These are phyloP conservation scores for Chlamydomonas sp. DNA, from an alignment of 139 green algal species.

Conservation along the genomic window DNA sequence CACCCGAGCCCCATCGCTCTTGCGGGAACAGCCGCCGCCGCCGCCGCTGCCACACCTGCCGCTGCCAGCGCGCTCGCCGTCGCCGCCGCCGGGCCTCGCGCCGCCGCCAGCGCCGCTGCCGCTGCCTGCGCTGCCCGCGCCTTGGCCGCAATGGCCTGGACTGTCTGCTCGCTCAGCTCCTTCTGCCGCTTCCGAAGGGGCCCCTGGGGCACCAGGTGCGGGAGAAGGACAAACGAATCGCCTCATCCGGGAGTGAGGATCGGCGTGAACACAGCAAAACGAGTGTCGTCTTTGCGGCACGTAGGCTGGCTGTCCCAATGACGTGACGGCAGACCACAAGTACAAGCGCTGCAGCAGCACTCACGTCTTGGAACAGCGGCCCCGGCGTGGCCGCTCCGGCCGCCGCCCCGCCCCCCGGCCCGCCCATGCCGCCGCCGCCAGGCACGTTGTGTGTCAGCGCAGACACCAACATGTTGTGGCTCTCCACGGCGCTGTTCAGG, in stretches of 20 bases:
- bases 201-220: not conserved
- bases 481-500: slow-evolving; percentile 29
- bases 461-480: slow-evolving; percentile 21
- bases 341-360: too few species aligned
- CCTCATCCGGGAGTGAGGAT: not conserved
- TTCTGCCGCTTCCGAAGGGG: slow-evolving; percentile 9
- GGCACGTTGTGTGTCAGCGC: not conserved
- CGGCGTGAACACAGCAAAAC: not conserved
- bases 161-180: not conserved
- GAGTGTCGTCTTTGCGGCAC: not conserved
- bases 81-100: not conserved
- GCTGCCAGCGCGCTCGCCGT: not conserved
- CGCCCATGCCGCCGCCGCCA: not conserved
- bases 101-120: slow-evolving; percentile 2
- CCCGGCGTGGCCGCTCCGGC: too few species aligned
- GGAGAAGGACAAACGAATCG: not conserved
- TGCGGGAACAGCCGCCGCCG: not conserved
- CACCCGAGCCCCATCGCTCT: not conserved
- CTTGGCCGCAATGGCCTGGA: not conserved
- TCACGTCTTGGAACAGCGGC: too few species aligned
- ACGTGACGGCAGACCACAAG: too few species aligned
- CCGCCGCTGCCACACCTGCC: not conserved
- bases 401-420: not conserved
- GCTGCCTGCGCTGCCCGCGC: not conserved
- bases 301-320: not conserved